These are phyloP conservation scores for Claviceps quebecensis DNA, from an alignment of 2,329 filamentous ascomycete species.

Conservation along the genomic window DNA sequence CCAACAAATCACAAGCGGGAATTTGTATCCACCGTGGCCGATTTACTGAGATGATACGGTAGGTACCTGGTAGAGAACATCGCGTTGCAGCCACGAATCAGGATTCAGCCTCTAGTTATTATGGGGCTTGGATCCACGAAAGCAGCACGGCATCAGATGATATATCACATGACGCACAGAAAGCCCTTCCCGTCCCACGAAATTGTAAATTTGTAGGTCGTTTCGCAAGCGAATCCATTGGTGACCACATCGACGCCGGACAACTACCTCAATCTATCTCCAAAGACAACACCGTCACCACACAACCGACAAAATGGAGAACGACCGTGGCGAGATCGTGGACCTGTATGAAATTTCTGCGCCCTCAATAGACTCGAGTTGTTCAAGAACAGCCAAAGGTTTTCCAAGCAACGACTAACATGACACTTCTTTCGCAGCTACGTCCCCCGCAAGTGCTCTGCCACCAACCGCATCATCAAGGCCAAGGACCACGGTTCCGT, in stretches of 20 bases:
- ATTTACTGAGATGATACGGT: no score
- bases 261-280: slow-evolving; percentile 9
- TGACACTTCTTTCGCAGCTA: slow-evolving; percentile 43
- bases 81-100: slow-evolving; percentile 2
- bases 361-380: neutral
- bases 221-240: slow-evolving; percentile 16
- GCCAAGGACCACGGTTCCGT: slow-evolving; percentile 99
- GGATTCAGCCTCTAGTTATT: neutral
- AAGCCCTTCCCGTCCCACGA: slow-evolving; percentile 23
- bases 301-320: slow-evolving; percentile 72
- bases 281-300: slow-evolving; percentile 14
- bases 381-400: neutral
- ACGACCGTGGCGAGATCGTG: slow-evolving; percentile 99
- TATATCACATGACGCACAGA: slow-evolving; percentile 18
- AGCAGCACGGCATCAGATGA: slow-evolving; percentile 22
- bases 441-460: slow-evolving; percentile 97
- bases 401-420: slow-evolving; percentile 11
- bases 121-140: slow-evolving; percentile 10
- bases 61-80: no score
- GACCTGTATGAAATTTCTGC: slow-evolving; percentile 64
- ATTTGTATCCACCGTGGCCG: no score
- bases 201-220: slow-evolving; percentile 22
- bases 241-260: slow-evolving; percentile 18
- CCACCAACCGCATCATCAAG: slow-evolving; percentile 99
- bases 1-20: no score